Evolutionary conservation across 345 rosid genomes (phyloP), one percentile per base, ranked within the genome.

Genomic region (Populus tremula): DNA sequence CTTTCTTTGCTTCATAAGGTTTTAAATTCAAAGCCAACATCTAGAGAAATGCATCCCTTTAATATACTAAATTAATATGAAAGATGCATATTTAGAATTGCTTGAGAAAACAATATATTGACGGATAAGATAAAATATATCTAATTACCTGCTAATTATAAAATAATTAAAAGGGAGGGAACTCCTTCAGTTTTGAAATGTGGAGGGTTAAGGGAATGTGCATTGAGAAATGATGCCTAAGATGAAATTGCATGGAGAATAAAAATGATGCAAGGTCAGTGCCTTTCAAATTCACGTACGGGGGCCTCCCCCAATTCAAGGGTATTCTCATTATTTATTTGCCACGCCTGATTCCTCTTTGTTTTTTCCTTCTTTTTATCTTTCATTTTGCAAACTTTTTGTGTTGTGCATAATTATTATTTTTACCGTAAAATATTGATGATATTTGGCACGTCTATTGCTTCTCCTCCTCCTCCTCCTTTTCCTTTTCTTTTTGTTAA

Each of bases 311-410:
- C 86, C 69, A 87, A 83, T 78, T 85, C 82, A 85, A 81, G 85
- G 82, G 84, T 82, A 84, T 83, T 84, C 80, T 88, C 89, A 87
- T 88, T 85, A 84, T 89, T 80, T 85, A 87, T 78, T 74, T 72
- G 86, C 91, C 93, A 90, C 93, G 94, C 95, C 90, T 90, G 85
- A 86, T 84, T 85, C 67, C 72, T 73, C 79, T 62, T 76, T n/a
- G 63, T 38, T 49, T 68, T 53, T 31, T 23, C 71, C 12, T 8
- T 49, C 3, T 29, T 54, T 27, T 39, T 45, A 35, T 59, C 8
- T 64, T 7, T 49, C 23, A 11, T 70, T 62, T 61, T 73, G 74
- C 56, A 59, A 72, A 66, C 74, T 77, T 79, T 41, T 74, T 71
- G 69, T 54, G 71, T 78, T 76, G 73, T 77, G 71, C 85, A 75